Conservation (phyloP, 202 grass and related monocot genomes). For the Panicum virgatum region DNA sequence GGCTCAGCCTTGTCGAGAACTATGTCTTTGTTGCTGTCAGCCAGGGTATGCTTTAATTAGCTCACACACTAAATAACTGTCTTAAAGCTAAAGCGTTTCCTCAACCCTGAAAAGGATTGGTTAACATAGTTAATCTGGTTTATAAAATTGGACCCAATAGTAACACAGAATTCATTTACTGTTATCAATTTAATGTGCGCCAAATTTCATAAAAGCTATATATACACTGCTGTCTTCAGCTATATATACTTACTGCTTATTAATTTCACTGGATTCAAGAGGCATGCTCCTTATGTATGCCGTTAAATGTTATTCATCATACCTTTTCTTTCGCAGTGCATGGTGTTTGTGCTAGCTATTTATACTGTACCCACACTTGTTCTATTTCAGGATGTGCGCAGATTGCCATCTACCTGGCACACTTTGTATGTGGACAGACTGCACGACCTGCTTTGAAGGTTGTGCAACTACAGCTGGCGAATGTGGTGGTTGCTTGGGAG, state of each 20-base stretch:
- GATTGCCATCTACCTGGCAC: constrained; percentile 93
- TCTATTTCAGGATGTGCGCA: constrained; percentile 78
- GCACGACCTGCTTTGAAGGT: constrained; percentile 89
- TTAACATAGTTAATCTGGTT: neutral
- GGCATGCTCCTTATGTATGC: neutral
- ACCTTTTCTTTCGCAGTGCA: neutral
- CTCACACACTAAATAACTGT: neutral
- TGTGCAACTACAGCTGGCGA: constrained; percentile 83
- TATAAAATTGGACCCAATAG: neutral
- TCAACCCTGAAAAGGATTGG: neutral
- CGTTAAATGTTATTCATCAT: neutral
- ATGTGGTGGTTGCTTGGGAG: constrained; percentile 90
- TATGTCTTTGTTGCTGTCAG: constrained; percentile 98
- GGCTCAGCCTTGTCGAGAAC: constrained; percentile 93
- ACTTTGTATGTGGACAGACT: constrained; percentile 93
- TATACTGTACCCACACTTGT: neutral
- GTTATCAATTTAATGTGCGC: neutral
- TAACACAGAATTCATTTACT: neutral
- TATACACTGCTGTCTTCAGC: neutral
- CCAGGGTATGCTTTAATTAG: constrained; percentile 67
- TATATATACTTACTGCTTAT: neutral
- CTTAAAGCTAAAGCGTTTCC: neutral
- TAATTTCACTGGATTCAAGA: neutral
- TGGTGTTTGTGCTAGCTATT: neutral
- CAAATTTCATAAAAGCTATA: neutral